Percentiles rank a stretch among this genome's conserved stretches.
Evolutionary conservation across 805 yeast genomes (phyloP).

Genomic region (Candida glaebosa): DNA sequence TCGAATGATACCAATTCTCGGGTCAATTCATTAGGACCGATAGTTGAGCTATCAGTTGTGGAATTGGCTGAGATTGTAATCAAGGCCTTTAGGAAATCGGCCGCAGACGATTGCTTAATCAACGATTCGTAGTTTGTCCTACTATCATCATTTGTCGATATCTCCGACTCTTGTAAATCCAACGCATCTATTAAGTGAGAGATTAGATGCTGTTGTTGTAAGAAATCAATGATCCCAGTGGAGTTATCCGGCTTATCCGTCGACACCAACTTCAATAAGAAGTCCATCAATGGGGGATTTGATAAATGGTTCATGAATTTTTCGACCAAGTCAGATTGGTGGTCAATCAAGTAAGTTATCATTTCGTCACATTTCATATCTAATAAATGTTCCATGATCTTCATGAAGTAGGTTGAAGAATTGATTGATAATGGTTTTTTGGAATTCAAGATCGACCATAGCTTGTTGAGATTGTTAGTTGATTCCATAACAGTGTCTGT

Average conservation of each 20-base stretch:
- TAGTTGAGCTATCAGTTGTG: constrained; percentile 42
- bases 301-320: constrained; percentile 42
- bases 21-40: constrained; percentile 46
- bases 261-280: constrained; percentile 39
- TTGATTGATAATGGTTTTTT: constrained; percentile 66
- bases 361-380: constrained; percentile 49
- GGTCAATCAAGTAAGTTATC: constrained; percentile 41
- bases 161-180: constrained; percentile 14
- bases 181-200: constrained; percentile 32
- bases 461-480: constrained; percentile 54
- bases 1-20: constrained; percentile 39
- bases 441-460: constrained; percentile 79
- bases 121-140: constrained; percentile 12
- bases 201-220: constrained; percentile 39
- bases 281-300: constrained; percentile 47
- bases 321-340: constrained; percentile 38
- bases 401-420: constrained; percentile 85
- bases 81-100: constrained; percentile 43
- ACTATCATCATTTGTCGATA: constrained; percentile 9
- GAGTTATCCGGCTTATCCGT: constrained; percentile 46
- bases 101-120: constrained; percentile 40
- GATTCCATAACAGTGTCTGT: constrained; percentile 87
- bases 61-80: constrained; percentile 46
- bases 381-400: constrained; percentile 68
- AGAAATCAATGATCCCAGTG: constrained; percentile 44